Evolutionary conservation across 1,139 yeast genomes (phyloP).

Genomic region (Kluyveromyces marxianus): DNA sequence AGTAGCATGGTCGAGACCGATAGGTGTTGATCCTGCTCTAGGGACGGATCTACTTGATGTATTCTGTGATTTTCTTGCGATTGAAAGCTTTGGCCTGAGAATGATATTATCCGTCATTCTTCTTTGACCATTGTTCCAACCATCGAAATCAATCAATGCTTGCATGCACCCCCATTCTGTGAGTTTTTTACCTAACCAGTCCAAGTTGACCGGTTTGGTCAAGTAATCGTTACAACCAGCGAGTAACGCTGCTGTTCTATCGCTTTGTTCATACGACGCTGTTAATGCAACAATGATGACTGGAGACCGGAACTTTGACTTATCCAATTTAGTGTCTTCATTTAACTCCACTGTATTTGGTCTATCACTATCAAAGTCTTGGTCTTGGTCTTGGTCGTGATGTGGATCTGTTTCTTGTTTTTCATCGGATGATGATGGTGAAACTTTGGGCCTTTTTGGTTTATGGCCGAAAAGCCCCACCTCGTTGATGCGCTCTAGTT

Average conservation of each 20-base stretch:
- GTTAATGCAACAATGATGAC: constrained; percentile 94
- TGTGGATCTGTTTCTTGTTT: not conserved
- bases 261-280: constrained; percentile 83
- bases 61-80: constrained; percentile 3
- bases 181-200: constrained; percentile 89
- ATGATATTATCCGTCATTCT: constrained; percentile 26
- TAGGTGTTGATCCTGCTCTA: not conserved
- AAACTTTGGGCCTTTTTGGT: not conserved
- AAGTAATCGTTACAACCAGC: constrained; percentile 96
- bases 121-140: constrained; percentile 58
- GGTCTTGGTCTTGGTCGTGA: not conserved
- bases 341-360: too few species aligned
- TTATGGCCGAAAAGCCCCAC: constrained; percentile 47
- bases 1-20: too few species aligned
- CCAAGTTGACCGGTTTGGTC: constrained; percentile 93
- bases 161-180: constrained; percentile 99
- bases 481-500: constrained; percentile 69
- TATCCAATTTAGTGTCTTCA: constrained; percentile 37
- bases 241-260: constrained; percentile 81
- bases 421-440: not conserved
- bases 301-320: constrained; percentile 67
- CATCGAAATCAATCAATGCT: constrained; percentile 91
- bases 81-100: constrained; percentile 4
- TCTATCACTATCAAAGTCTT: too few species aligned
- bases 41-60: constrained; percentile 3